Evolutionary conservation across 2,329 filamentous ascomycete species (phyloP).

Genomic region (Arachnomyces sp.): DNA sequence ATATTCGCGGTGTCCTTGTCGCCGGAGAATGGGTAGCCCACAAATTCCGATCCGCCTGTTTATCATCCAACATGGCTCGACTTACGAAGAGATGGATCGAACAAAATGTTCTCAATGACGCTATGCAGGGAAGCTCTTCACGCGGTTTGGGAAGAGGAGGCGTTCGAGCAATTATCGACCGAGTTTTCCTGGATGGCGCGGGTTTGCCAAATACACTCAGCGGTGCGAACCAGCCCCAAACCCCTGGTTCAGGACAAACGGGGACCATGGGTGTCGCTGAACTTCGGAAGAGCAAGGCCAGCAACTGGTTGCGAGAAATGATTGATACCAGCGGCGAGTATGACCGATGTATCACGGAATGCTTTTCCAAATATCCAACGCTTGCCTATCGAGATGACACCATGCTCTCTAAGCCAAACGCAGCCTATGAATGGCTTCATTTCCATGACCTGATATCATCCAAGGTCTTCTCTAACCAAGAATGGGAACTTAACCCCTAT

Average conservation of each 20-base stretch:
- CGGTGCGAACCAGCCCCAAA: constrained; percentile 29
- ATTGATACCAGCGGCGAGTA: constrained; percentile 56
- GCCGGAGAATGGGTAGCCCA: constrained; percentile 59
- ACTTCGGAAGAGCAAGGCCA: constrained; percentile 52
- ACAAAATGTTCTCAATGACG: constrained; percentile 47
- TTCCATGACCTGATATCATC: constrained; percentile 83
- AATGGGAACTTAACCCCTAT: constrained; percentile 88
- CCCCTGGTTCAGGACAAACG: constrained; percentile 23
- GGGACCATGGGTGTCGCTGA: constrained; percentile 51
- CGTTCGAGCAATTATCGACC: constrained; percentile 57
- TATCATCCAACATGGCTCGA: constrained; percentile 29
- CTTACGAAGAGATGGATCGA: constrained; percentile 56
- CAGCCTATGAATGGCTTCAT: constrained; percentile 88
- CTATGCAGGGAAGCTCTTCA: constrained; percentile 45
- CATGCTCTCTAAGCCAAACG: constrained; percentile 76
- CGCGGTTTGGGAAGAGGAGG: constrained; percentile 57
- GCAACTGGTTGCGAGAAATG: constrained; percentile 53
- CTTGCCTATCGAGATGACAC: constrained; percentile 91
- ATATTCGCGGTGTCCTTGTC: constrained; percentile 58
- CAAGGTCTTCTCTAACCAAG: constrained; percentile 72
- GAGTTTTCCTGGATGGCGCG: constrained; percentile 58
- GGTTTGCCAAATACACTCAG: constrained; percentile 47
- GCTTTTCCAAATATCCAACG: constrained; percentile 78
- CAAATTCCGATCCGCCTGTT: constrained; percentile 44
- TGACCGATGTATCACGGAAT: constrained; percentile 58